phyloP scores from a whole-genome alignment of 2,329 filamentous ascomycete species.

The Calonectria pauciramosa region DNA sequence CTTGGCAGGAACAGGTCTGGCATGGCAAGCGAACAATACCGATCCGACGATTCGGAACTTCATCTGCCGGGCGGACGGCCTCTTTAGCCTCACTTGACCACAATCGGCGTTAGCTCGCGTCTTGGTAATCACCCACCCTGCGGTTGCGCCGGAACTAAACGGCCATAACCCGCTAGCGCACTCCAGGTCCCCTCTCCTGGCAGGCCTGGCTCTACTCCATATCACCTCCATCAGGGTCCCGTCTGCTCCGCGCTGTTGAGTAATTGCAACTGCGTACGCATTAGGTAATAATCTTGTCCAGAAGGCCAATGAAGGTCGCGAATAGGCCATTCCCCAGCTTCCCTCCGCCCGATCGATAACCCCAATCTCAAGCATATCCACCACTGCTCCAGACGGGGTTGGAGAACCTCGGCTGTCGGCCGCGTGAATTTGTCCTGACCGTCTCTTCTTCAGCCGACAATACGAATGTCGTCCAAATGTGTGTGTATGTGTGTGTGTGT shows the following conservation, averaged over 20 bases:
- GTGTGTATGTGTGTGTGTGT: too few relatives aligned
- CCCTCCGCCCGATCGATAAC: slow-evolving; percentile 20
- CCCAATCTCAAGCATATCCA: slow-evolving; percentile 15
- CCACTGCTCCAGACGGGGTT: not conserved
- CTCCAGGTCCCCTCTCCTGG: not conserved
- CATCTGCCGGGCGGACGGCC: slow-evolving; percentile 15
- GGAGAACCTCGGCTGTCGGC: not conserved
- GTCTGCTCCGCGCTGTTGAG: not conserved
- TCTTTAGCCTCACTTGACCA: slow-evolving; percentile 6
- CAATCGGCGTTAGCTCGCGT: not conserved
- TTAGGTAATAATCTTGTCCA: slow-evolving; percentile 16
- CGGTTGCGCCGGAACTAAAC: slow-evolving; percentile 20
- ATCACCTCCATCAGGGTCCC: slow-evolving; percentile 5
- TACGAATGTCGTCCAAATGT: not conserved
- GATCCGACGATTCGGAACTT: slow-evolving; percentile 20
- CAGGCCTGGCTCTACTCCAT: too few relatives aligned
- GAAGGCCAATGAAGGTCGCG: slow-evolving; percentile 6
- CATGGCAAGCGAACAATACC: slow-evolving; percentile 5
- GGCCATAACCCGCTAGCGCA: slow-evolving; percentile 13
- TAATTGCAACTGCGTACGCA: slow-evolving; percentile 26
- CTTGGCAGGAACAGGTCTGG: not conserved
- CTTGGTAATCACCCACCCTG: not conserved
- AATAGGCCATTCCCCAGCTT: slow-evolving; percentile 20
- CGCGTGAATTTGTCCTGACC: not conserved
- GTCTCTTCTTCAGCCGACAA: not conserved